phyloP scores from a whole-genome alignment of 1,284 basidiomycete species.

The Ustilago tritici region DNA sequence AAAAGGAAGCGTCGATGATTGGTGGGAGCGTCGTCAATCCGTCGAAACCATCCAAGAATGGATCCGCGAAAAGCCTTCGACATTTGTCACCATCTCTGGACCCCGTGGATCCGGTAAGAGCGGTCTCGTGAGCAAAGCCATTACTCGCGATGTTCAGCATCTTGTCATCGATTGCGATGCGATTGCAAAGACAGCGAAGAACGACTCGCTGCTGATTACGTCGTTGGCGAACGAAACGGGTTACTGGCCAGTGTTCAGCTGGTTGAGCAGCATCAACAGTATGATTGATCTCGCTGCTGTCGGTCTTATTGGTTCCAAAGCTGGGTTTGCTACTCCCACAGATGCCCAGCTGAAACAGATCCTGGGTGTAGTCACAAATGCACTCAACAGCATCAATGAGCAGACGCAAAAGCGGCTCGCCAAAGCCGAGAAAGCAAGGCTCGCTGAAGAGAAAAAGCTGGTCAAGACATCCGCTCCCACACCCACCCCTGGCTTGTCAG shows the following conservation, averaged over 20 bases:
- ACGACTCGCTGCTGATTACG: conserved; percentile 79
- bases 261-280: conserved; percentile 85
- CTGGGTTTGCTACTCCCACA: conserved; percentile 86
- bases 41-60: conserved; percentile 78
- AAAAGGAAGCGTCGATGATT: conserved; percentile 72
- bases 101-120: conserved; percentile 92
- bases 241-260: conserved; percentile 76
- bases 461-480: conserved; percentile 8
- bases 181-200: conserved; percentile 76
- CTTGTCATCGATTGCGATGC: conserved; percentile 82
- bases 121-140: conserved; percentile 76
- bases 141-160: conserved; percentile 46
- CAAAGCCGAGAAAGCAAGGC: conserved; percentile 48
- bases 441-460: conserved; percentile 45
- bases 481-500: conserved; percentile 12
- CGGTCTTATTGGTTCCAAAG: conserved; percentile 95
- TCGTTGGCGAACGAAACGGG: conserved; percentile 84
- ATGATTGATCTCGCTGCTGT: conserved; percentile 92
- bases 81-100: conserved; percentile 81
- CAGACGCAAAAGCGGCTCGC: conserved; percentile 57
- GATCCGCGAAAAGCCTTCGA: conserved; percentile 81
- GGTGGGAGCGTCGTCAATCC: conserved; percentile 86
- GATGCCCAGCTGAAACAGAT: conserved; percentile 85
- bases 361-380: conserved; percentile 81
- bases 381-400: conserved; percentile 77